Conservation (phyloP, 371 early-diverging fungal genomes). For the Lichtheimia corymbifera region DNA sequence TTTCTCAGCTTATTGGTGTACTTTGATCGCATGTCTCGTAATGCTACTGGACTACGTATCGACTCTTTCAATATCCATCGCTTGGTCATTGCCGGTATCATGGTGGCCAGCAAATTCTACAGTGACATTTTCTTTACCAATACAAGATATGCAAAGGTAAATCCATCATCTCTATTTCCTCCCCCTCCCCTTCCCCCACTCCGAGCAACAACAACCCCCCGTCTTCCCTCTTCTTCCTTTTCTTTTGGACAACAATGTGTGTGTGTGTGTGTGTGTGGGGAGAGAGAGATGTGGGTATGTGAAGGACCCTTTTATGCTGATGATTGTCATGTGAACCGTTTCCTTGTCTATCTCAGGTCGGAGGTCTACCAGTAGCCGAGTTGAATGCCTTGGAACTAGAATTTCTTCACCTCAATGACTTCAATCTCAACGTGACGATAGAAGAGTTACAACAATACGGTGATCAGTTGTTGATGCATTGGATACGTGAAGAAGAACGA, state of each 20-base stretch:
- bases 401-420: constrained; percentile 76
- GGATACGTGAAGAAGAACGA: constrained; percentile 26
- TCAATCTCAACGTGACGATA: constrained; percentile 70
- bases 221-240: too few species aligned
- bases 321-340: constrained; percentile 8
- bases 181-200: too few species aligned
- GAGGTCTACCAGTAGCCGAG: constrained; percentile 89
- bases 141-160: constrained; percentile 71
- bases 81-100: constrained; percentile 69
- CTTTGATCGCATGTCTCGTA: constrained; percentile 72
- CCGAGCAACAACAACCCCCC: too few species aligned
- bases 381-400: constrained; percentile 89
- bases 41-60: constrained; percentile 54
- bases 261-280: neutral
- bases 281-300: neutral
- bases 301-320: neutral
- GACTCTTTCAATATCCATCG: constrained; percentile 82
- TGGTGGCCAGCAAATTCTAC: constrained; percentile 76
- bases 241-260: neutral
- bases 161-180: neutral
- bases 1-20: constrained; percentile 76
- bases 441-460: constrained; percentile 82
- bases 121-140: constrained; percentile 84
- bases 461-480: constrained; percentile 41
- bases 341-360: constrained; percentile 63